Evolutionary conservation across 2,329 filamentous ascomycete species (phyloP), one percentile per base, ranked within the genome.

Genomic region (Penicillium sclerotiorum): DNA sequence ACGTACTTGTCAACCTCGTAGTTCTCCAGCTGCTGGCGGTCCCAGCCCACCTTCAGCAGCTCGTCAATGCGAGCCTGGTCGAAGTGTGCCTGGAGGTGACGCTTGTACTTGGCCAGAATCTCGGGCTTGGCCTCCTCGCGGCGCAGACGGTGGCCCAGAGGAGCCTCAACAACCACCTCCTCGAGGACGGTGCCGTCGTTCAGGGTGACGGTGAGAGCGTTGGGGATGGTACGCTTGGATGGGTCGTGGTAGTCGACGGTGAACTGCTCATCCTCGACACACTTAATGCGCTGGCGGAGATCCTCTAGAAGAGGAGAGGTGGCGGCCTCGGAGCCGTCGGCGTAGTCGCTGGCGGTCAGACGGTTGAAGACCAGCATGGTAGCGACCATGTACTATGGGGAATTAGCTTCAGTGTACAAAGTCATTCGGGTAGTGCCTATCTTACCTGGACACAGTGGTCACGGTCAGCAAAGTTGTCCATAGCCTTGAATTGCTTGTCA

Each of bases 401-500:
- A 12, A 12, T 43, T 40, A 9, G 38, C 38, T 21, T 7, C 9
- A 20, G 15, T 4, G 20, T 39, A 5, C 8, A 15, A n/a, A 25
- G 5, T 12, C 5, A 8, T 22, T 13, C 12, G 18, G 13, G 5
- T 28, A 4, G 22, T 5, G 12, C 1, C 9, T 7, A 30, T 52
- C 68, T 54, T 67, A 79, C 77, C 80, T 97, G 94, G 62, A 99
- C 93, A 78, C 94, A 99, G 83, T 99, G 94, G 77, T 99, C 94
- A 68, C 94, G 91, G 78, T 99, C 94, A 68, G 94, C 94, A 69
- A 97, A 99, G 85, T 99, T 99, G 81, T 96, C 92, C 90, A 99
- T 95, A 64, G 92, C 87, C 84, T 96, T 97, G 83, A 96, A 95
- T 78, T 99, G 94, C 83, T 99, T 99, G 84, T 99, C 94, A 67